Base-by-base conservation (phyloP, 768 basidiomycete species). In the Suillus occidentalis region DNA sequence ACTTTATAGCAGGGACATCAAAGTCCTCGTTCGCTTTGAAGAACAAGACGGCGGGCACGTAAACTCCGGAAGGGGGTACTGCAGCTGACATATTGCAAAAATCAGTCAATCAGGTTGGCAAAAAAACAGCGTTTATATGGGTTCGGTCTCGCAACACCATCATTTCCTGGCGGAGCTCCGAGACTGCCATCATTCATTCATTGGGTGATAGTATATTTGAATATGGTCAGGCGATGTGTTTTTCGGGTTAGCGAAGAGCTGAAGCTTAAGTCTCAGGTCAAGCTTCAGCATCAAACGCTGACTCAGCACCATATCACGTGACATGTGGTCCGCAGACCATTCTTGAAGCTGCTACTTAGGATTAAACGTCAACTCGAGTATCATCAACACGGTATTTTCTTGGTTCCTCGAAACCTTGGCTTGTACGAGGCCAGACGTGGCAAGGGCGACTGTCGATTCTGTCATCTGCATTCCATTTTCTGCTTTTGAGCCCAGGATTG, bases 31-130 rank as follows among this genome's bases (percentile, higher is more conserved):
- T 80, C 63, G 86, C 79, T 57, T 87, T 83, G 68, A 89, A 87
- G 75, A 89, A 92, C 52, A 95, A 79, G 62, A 92, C 87, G 4
- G 92, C 87, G 13, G 93, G 93, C 31, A 91, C 89, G 72, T 92
- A 93, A 63, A 88, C 81, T 6, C 92, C 91, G 40, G 85, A 79
- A 2, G 89, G 87, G 16, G 89, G 88, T 22, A 87, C 81, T 1
- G 40, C 58, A 42, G 58, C 58, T 28, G 16, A 66, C 75, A 75
- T 77, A 47, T 68, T 56, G 66, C 69, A 67, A 55, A 64, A 28
- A 22, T 16, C 37, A 31, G 25, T 22, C n/a, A 22, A 36, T 64
- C 12, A 6, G 31, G 37, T 14, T 36, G 39, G 52, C n/a, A 40
- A 61, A 43, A 39, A 36, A 47, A 60, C 18, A 16, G 40, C 22